Conservation (phyloP, 352 stramenopile genomes). For the Pelagophyceae sp. region DNA sequence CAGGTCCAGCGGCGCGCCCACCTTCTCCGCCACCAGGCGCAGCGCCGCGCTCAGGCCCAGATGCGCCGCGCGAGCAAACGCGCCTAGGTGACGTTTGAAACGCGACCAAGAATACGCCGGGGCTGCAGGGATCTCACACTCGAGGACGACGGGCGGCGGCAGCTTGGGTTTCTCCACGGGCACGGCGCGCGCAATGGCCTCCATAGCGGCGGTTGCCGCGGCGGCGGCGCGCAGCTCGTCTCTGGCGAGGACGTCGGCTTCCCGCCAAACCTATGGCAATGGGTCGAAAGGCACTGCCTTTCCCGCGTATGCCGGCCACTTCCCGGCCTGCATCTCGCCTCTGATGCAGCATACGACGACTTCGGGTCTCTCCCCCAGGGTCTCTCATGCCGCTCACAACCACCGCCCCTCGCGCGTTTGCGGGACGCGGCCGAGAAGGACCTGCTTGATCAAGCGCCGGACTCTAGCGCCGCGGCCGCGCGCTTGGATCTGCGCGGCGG, state of each 20-base stretch:
- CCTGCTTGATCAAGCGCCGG: not conserved
- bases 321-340: too few species aligned
- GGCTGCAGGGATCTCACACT: too few species aligned
- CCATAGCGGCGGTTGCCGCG: not conserved
- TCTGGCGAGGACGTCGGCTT: not conserved
- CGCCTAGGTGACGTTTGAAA: too few species aligned
- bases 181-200: not conserved
- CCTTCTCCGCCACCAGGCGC: not conserved
- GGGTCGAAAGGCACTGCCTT: too few species aligned
- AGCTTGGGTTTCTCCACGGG: not conserved
- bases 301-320: too few species aligned
- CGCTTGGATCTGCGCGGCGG: not conserved
- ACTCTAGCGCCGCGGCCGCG: not conserved
- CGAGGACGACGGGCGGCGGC: not conserved
- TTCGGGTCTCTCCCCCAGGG: too few species aligned
- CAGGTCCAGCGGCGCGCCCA: not conserved
- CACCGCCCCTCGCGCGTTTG: too few species aligned
- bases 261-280: too few species aligned
- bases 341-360: too few species aligned
- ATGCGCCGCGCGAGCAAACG: not conserved
- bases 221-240: not conserved
- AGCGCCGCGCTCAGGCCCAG: not conserved
- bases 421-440: too few species aligned
- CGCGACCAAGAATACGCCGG: too few species aligned
- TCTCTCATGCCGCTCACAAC: too few species aligned